Conservation (phyloP, 257 asterid species). For the Lycium barbarum region DNA sequence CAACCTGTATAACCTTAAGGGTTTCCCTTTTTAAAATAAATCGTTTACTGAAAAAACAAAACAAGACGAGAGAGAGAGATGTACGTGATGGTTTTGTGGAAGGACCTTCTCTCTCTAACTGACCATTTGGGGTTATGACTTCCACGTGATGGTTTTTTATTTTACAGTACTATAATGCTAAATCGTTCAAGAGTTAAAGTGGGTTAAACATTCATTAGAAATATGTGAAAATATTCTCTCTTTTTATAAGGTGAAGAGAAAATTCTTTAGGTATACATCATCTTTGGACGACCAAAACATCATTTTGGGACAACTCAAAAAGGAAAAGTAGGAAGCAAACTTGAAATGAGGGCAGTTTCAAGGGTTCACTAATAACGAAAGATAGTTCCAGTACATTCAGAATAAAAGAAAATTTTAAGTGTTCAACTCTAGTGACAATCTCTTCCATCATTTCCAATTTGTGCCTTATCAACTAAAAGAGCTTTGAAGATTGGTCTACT, state of each 20-base stretch:
- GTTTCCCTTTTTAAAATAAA: background rate
- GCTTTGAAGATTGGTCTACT: background rate
- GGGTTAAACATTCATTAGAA: background rate
- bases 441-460: background rate
- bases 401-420: background rate
- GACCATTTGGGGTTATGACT: background rate
- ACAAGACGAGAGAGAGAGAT: background rate
- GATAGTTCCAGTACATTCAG: background rate
- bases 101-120: background rate
- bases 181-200: background rate
- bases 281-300: background rate
- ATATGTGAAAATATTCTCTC: background rate
- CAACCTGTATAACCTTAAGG: background rate
- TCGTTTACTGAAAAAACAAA: background rate
- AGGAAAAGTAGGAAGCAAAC: background rate
- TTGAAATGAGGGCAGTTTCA: background rate
- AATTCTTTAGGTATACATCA: background rate
- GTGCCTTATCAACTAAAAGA: background rate
- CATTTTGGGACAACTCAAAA: background rate
- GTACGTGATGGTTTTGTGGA: background rate
- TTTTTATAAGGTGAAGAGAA: background rate
- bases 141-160: background rate
- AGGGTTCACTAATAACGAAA: background rate
- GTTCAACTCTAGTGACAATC: background rate
- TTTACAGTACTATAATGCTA: background rate